Base-by-base conservation (phyloP, 2,329 filamentous ascomycete genomes). In the Fusarium sp. region DNA sequence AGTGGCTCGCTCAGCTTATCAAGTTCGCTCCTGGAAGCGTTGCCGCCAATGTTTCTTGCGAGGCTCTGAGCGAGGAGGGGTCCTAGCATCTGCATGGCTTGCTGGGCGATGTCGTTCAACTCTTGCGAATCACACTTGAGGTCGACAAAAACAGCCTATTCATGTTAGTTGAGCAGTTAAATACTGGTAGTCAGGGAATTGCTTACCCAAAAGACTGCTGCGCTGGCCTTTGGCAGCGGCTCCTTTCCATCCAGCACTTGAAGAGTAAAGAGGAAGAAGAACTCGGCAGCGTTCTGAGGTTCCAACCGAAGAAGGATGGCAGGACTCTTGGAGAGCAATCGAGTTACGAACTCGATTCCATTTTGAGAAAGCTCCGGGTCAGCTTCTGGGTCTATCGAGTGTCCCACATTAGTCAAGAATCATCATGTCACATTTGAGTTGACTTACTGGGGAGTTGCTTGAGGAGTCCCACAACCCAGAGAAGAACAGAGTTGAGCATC, bases 341-440 rank as follows among this genome's bases (percentile, higher is more conserved):
- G 89, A 64, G 90, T 89, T 10, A 93, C 85, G 68, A 96, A 91
- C 64, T 95, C 92, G 58, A 96, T 92, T 59, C 91, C 91, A 66
- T 91, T 91, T 72, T 95, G 92, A 1, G 93, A 86, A 12, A 96
- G 86, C 72, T 95, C 93, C 0, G 93, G 86, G 70, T 95, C 93
- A 0, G 90, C 89, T 68, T 96, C 94, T 54, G 88, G 87, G 11
- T 89, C 88, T 58, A 90, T 88, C 85, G 62, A 25, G 32, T n/a
- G 10, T 47, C 57, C 11, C 47, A 17, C 9, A 30, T 56, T 15
- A 32, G 45, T 5, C 11, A 15, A 27, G 56, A 58, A 9, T 30
- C 27, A 2, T 30, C 7, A 33, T 11, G 45, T 15, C 4, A 32
- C 38, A 2, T 11, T 32, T 9, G 12, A 7, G 3, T 11, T 6